A percentile compares a stretch with the other conserved stretches of the same genome.
Evolutionary conservation across 192 early-diverging fungal species (phyloP).

Genomic region (Mortierella claussenii): DNA sequence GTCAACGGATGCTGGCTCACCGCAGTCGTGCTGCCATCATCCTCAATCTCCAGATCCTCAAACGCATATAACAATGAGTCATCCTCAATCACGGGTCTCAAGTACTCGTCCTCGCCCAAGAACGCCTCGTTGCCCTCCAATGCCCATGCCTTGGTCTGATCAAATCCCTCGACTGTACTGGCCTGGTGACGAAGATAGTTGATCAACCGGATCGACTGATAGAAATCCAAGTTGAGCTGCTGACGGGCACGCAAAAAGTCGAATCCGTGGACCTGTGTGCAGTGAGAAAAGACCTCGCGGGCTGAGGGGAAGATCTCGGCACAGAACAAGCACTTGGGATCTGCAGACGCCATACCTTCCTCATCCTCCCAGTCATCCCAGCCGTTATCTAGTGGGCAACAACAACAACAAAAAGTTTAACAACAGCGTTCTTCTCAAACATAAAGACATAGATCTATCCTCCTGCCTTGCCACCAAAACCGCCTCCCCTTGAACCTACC

Average conservation of each 20-base stretch:
- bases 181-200: conserved; percentile 73
- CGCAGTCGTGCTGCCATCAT: conserved; percentile 45
- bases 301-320: conserved; percentile 59
- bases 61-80: conserved; percentile 77
- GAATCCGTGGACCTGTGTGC: conserved; percentile 67
- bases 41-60: conserved; percentile 76
- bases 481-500: conserved; percentile 10
- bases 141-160: conserved; percentile 17
- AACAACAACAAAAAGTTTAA: neutral
- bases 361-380: conserved; percentile 83
- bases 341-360: conserved; percentile 56
- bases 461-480: no score
- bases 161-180: conserved; percentile 4
- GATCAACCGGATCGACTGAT: conserved; percentile 82
- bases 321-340: conserved; percentile 81
- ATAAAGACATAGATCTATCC: no score
- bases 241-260: conserved; percentile 67
- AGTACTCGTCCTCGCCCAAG: conserved; percentile 71
- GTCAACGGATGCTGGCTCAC: conserved; percentile 5
- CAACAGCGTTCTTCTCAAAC: neutral
- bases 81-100: conserved; percentile 73
- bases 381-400: conserved; percentile 43
- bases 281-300: conserved; percentile 71
- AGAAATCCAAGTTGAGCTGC: conserved; percentile 79
- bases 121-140: conserved; percentile 60